These are phyloP conservation scores for Botryotinia globosa DNA, from an alignment of 2,329 filamentous ascomycete genomes.

Conservation along the genomic window DNA sequence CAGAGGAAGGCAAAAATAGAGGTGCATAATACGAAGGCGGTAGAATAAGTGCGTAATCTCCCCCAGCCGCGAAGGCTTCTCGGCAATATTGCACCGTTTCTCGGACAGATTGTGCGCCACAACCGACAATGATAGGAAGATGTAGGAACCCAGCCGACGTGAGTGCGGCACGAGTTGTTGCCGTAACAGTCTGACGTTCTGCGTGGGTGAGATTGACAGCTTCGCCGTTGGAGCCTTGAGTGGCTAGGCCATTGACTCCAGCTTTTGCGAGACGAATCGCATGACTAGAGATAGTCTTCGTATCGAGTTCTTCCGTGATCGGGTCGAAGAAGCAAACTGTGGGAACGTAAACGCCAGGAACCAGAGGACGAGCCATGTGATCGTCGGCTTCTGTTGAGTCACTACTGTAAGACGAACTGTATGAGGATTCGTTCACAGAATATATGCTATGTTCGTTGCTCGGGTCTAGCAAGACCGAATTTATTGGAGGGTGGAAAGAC, in stretches of 20 bases:
- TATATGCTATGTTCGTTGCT: conserved; percentile 37
- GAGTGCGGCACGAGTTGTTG: conserved; percentile 58
- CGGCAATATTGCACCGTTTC: conserved; percentile 63
- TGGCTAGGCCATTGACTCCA: conserved; percentile 59
- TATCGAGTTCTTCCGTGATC: conserved; percentile 64
- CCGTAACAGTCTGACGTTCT: conserved; percentile 59
- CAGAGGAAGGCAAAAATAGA: conserved; percentile 52
- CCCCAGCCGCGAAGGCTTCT: conserved; percentile 60
- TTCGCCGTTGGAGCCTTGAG: conserved; percentile 66
- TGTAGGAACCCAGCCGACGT: conserved; percentile 55
- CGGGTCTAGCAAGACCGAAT: conserved; percentile 28
- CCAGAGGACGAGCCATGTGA: conserved; percentile 42
- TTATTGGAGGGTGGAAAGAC: conserved; percentile 31
- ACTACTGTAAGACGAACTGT: conserved; percentile 46
- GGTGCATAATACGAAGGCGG: conserved; percentile 66
- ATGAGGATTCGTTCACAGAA: conserved; percentile 37
- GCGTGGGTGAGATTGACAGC: conserved; percentile 62
- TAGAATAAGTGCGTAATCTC: conserved; percentile 64
- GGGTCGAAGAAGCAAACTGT: conserved; percentile 71
- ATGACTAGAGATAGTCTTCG: conserved; percentile 46
- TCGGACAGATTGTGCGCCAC: conserved; percentile 62
- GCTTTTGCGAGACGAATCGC: conserved; percentile 58
- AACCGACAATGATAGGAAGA: conserved; percentile 64
- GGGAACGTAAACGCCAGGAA: conserved; percentile 66
- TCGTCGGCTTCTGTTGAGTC: conserved; percentile 38